Evolutionary conservation across 2,329 filamentous ascomycete genomes (phyloP).

Genomic region (Chaetomium sp.): DNA sequence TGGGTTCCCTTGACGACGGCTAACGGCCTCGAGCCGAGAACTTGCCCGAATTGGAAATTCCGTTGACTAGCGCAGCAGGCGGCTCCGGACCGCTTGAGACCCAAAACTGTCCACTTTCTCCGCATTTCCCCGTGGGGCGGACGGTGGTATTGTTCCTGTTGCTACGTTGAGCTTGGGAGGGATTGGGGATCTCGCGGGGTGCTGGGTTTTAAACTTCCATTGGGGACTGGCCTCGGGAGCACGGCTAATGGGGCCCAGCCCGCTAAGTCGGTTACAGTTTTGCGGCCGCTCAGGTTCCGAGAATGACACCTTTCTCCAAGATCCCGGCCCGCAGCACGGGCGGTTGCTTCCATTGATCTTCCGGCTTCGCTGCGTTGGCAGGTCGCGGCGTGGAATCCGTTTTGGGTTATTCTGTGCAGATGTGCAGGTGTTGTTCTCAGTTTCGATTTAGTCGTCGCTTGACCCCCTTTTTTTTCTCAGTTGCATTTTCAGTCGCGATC

Average conservation of each 20-base stretch:
- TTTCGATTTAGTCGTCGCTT: background rate
- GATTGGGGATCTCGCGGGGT: no score
- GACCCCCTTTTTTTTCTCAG: background rate
- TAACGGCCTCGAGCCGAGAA: background rate
- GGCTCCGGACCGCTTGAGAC: conserved; percentile 4
- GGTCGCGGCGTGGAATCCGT: background rate
- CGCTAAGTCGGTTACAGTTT: conserved; percentile 22
- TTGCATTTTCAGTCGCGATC: no score
- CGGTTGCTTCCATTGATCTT: background rate
- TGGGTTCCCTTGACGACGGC: background rate
- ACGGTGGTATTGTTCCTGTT: background rate
- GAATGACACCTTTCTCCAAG: conserved; percentile 25
- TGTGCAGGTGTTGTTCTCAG: background rate
- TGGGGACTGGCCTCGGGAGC: conserved; percentile 3
- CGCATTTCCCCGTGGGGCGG: conserved; percentile 11
- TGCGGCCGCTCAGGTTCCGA: conserved; percentile 26
- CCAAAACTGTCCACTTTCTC: background rate
- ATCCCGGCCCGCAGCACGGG: background rate
- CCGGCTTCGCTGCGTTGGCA: background rate
- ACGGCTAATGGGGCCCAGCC: conserved; percentile 19
- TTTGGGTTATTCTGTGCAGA: background rate
- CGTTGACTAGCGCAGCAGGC: background rate
- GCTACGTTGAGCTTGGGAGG: background rate
- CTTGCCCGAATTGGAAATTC: background rate
- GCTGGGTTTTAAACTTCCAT: no score